phyloP scores from a whole-genome alignment of 2,329 filamentous ascomycete genomes.

The Ceratocystis harringtonii region DNA sequence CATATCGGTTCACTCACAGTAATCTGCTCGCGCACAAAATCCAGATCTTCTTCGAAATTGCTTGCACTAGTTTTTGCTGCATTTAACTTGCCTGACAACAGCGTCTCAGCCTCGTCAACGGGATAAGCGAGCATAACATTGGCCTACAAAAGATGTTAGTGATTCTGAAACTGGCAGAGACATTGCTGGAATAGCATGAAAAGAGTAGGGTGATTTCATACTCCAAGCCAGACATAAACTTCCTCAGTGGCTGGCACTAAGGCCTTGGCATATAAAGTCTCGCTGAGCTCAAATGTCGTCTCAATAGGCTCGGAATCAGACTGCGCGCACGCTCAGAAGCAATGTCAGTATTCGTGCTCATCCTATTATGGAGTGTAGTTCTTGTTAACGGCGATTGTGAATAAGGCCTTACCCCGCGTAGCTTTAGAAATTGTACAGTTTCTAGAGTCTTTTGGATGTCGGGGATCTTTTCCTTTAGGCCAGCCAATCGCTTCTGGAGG shows the following conservation, averaged over 20 bases:
- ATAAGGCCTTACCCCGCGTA: constrained; percentile 44
- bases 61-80: constrained; percentile 64
- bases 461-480: constrained; percentile 85
- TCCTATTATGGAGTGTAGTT: not conserved
- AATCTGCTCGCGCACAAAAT: constrained; percentile 91
- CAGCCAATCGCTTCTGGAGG: constrained; percentile 64
- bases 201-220: constrained; percentile 28
- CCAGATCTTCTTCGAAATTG: constrained; percentile 93
- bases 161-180: not conserved
- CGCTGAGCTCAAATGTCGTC: constrained; percentile 91
- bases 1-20: constrained; percentile 45
- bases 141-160: constrained; percentile 37
- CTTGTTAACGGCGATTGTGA: no score
- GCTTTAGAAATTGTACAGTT: constrained; percentile 71
- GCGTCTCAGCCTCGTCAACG: constrained; percentile 66
- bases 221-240: constrained; percentile 93
- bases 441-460: constrained; percentile 95
- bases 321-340: constrained; percentile 20
- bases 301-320: constrained; percentile 56
- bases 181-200: not conserved
- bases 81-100: constrained; percentile 61
- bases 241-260: constrained; percentile 70
- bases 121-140: constrained; percentile 98
- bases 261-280: constrained; percentile 85
- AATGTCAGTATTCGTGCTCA: not conserved